A percentile compares a stretch with the other conserved stretches of the same genome.
phyloP scores from a whole-genome alignment of 352 stramenopile genomes.

The Phytophthora crassamura region DNA sequence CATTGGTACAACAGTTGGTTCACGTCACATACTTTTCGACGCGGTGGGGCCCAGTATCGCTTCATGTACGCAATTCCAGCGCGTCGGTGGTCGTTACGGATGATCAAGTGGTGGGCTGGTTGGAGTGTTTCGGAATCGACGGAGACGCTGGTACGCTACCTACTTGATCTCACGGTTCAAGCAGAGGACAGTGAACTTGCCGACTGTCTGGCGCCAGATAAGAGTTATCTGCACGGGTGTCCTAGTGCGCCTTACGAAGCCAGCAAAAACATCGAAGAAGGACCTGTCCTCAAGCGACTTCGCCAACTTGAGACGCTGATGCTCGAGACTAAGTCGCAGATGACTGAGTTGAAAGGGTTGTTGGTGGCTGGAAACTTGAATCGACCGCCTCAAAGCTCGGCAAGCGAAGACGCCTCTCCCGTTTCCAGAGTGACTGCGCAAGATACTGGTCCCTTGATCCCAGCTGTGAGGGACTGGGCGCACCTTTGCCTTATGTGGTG shows the following conservation, averaged over 20 bases:
- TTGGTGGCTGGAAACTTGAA: background rate
- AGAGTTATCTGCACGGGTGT: constrained; percentile 19
- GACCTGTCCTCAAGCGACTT: constrained; percentile 9
- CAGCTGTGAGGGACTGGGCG: constrained; percentile 1
- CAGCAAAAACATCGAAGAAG: constrained; percentile 4
- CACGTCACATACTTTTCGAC: constrained; percentile 17
- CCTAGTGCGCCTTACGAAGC: constrained; percentile 9
- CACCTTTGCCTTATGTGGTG: constrained; percentile 7
- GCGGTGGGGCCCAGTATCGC: constrained; percentile 4
- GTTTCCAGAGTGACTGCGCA: background rate
- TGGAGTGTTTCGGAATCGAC: constrained; percentile 24
- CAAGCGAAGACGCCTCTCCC: background rate
- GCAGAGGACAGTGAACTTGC: constrained; percentile 14
- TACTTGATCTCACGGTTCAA: constrained; percentile 13
- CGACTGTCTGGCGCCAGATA: constrained; percentile 12
- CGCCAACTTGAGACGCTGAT: constrained; percentile 10
- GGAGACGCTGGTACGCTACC: constrained; percentile 17
- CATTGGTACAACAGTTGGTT: constrained; percentile 18
- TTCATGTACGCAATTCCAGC: constrained; percentile 17
- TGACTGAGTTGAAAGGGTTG: background rate
- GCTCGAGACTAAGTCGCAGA: constrained; percentile 5
- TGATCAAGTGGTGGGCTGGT: constrained; percentile 23
- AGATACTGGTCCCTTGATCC: background rate
- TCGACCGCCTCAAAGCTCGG: background rate
- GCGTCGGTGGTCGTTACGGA: constrained; percentile 13